Conservation (phyloP, 2,329 filamentous ascomycete species). For the Alternaria ethzedia region DNA sequence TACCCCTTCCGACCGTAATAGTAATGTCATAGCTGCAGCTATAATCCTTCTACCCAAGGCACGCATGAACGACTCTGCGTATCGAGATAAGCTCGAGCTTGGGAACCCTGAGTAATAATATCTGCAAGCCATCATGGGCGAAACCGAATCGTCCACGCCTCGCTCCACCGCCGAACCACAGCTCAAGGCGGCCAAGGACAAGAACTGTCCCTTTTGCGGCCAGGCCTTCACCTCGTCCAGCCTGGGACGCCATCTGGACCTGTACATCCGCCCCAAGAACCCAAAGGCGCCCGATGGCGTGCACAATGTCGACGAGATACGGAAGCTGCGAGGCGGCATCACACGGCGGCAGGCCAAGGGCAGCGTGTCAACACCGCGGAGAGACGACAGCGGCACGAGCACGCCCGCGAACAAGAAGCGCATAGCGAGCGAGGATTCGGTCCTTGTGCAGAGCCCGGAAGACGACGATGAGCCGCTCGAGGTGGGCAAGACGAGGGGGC, state of each 20-base stretch:
- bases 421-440: constrained; percentile 35
- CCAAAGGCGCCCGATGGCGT: constrained; percentile 85
- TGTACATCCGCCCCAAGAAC: constrained; percentile 93
- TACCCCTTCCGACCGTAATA: constrained; percentile 14
- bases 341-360: constrained; percentile 82
- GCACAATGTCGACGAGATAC: constrained; percentile 89
- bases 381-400: constrained; percentile 53
- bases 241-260: constrained; percentile 88
- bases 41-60: constrained; percentile 2
- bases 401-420: constrained; percentile 31
- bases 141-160: constrained; percentile 49
- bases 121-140: constrained; percentile 31
- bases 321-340: constrained; percentile 80
- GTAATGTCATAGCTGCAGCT: constrained; percentile 38
- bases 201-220: constrained; percentile 84
- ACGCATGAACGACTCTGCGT: constrained; percentile 24
- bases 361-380: constrained; percentile 57
- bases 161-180: constrained; percentile 31
- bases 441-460: constrained; percentile 32
- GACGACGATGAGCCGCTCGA: constrained; percentile 28
- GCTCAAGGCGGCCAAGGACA: constrained; percentile 74
- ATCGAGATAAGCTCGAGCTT: constrained; percentile 26
- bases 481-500: constrained; percentile 42
- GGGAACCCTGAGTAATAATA: constrained; percentile 18
- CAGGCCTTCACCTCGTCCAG: constrained; percentile 87